Evolutionary conservation across 228 moss, liverwort and hornwort species (phyloP).

Genomic region (Sphagnum fallax): DNA sequence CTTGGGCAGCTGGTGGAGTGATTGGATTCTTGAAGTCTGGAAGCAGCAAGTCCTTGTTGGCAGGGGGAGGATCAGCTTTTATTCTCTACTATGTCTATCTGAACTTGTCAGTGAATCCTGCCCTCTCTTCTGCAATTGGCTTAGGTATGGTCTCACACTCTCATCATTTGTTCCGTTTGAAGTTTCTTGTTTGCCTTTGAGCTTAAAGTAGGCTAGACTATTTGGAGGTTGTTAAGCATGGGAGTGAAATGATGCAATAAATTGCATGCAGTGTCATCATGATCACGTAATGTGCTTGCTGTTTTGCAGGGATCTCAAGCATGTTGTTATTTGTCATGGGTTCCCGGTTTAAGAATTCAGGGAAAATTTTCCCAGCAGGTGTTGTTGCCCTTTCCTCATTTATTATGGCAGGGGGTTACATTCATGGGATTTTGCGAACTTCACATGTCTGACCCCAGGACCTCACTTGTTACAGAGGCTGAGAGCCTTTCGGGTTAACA

Average conservation of each 20-base stretch:
- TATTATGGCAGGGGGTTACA: conserved; percentile 89
- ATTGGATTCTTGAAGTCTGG: conserved; percentile 89
- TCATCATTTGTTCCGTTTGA: not conserved
- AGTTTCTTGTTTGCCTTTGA: not conserved
- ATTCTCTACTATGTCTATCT: conserved; percentile 76
- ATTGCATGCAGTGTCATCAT: no score
- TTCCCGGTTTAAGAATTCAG: conserved; percentile 68
- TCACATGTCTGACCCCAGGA: conserved; percentile 20
- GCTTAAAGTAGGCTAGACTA: not conserved
- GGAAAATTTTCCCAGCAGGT: conserved; percentile 93
- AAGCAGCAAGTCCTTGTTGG: conserved; percentile 71
- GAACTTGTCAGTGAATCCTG: conserved; percentile 75
- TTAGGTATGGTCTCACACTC: conserved; percentile 42
- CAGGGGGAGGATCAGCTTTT: conserved; percentile 82
- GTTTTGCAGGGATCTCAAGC: conserved; percentile 68
- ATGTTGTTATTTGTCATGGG: conserved; percentile 79
- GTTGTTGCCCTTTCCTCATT: conserved; percentile 81
- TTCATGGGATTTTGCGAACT: conserved; percentile 80
- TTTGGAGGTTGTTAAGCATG: not conserved
- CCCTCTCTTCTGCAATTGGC: conserved; percentile 70
- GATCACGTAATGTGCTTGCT: not conserved
- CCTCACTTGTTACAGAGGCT: not conserved
- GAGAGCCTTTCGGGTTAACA: no score
- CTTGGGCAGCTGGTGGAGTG: conserved; percentile 68
- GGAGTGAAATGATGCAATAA: not conserved